Base-by-base conservation (phyloP, 2,329 filamentous ascomycete genomes). In the Exutisphaerella laricina region DNA sequence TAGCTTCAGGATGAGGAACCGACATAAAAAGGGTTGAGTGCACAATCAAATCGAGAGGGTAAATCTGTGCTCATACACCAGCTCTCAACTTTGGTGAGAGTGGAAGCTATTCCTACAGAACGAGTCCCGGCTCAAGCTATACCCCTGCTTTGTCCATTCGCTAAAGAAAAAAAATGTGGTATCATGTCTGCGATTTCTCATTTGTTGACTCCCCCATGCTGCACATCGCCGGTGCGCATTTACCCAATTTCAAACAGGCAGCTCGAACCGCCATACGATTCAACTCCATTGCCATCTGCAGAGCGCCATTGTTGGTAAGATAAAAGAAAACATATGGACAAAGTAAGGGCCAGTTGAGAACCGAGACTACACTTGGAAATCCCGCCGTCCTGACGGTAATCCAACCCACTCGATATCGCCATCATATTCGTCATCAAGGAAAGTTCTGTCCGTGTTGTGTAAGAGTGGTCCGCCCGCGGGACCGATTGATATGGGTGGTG, bases 341-440 rank as follows among this genome's bases (percentile, higher is more conserved):
- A 44, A 44, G 37, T 29, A 28, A 17, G 22, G 30, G 13, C 22
- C 30, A 39, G 21, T 9, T n/a, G 35, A 26, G 6, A 26, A 26
- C 23, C 20, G 23, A 33, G 41, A 34, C 41, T 46, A 50, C 43
- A 50, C 41, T 39, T 45, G 46, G 41, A 51, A 44, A 46, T 43
- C 48, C 66, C 85, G 81, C 80, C 86, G 94, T 70, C 85, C 87
- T 12, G 33, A 35, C 17, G 33, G 33, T 20, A 35, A 35, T 74
- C 88, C 88, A 80, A 95, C 87, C 83, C 90, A 94, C 79, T 94
- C 88, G 73, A 89, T 70, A 62, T 90, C 85, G 62, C 82, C 82
- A 61, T 84, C 80, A 30, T 54, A 45, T 33, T 58, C 52, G 26
- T 55, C 45, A 34, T 57, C 51, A 48, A 58, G 54, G 60, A 77